Conservation (phyloP, 2,329 filamentous ascomycete genomes). For the Aspergillus luchuensis region DNA sequence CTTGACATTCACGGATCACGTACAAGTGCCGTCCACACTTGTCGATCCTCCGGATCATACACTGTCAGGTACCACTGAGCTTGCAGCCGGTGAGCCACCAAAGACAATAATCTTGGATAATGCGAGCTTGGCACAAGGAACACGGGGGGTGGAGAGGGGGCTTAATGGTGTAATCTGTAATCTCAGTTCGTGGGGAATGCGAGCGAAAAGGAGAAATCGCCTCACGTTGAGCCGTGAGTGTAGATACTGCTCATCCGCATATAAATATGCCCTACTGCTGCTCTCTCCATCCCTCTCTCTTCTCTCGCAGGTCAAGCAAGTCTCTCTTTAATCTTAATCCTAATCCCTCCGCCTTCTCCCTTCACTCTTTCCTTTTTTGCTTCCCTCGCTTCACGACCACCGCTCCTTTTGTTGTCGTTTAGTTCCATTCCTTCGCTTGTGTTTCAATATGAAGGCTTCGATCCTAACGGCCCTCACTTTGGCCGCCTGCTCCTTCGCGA, state of each 20-base stretch:
- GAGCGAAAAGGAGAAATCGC: not conserved
- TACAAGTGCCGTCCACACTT: not conserved
- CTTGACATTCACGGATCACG: not conserved
- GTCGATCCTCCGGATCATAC: not conserved
- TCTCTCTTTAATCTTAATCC: not conserved
- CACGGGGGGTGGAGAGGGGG: not conserved
- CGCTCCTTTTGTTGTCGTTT: constrained; percentile 8
- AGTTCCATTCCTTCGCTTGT: constrained; percentile 9
- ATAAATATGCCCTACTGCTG: constrained; percentile 9
- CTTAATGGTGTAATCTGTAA: too few species aligned
- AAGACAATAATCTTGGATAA: constrained; percentile 12
- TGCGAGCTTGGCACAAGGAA: constrained; percentile 8
- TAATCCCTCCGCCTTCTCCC: not conserved
- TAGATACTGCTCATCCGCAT: too few species aligned
- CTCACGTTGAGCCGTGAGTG: not conserved
- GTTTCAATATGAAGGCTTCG: constrained; percentile 23
- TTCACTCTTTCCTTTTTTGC: not conserved
- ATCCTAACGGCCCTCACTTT: constrained; percentile 20
- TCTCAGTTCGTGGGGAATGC: too few species aligned
- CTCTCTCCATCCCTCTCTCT: not conserved
- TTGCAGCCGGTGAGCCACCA: not conserved
- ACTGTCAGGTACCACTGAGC: not conserved
- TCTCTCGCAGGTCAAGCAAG: not conserved
- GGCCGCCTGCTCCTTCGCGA: constrained; percentile 20
- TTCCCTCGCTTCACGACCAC: constrained; percentile 14